Conservation (phyloP, 371 early-diverging fungal species). For the Parasitella parasitica region DNA sequence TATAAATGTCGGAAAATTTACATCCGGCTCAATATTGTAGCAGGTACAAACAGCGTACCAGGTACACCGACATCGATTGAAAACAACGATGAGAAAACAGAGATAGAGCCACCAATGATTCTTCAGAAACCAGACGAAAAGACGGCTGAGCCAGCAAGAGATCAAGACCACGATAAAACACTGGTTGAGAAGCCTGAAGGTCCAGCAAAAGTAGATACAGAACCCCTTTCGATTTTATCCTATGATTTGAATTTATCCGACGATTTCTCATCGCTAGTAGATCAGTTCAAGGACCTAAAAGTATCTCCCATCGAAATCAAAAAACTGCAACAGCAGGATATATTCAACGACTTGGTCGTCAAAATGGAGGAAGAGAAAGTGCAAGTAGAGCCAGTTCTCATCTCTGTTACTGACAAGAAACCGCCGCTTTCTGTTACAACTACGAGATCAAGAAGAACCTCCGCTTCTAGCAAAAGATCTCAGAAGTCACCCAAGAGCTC, state of each 20-base stretch:
- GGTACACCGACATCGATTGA: neutral
- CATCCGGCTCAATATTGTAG: neutral
- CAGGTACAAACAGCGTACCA: neutral
- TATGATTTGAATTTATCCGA: constrained; percentile 19
- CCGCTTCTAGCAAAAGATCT: constrained; percentile 24
- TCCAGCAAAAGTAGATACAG: neutral
- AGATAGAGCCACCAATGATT: neutral
- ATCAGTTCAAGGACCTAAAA: constrained; percentile 16
- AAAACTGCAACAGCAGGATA: neutral
- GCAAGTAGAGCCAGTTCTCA: neutral
- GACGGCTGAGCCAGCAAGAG: neutral
- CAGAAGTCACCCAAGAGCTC: constrained; percentile 4
- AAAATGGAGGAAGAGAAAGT: constrained; percentile 1
- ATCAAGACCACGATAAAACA: neutral
- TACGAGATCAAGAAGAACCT: constrained; percentile 1
- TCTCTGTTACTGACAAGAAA: neutral
- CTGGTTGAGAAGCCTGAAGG: constrained; percentile 4
- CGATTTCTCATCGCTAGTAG: constrained; percentile 21
- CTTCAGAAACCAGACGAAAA: neutral
- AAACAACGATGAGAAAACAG: neutral
- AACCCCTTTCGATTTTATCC: constrained; percentile 7
- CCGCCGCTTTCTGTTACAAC: neutral
- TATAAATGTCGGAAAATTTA: constrained; percentile 10
- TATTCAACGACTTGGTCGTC: neutral
- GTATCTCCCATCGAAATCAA: constrained; percentile 2